phyloP scores from a whole-genome alignment of 2,329 filamentous ascomycete species.

The Beauveria brongniartii region DNA sequence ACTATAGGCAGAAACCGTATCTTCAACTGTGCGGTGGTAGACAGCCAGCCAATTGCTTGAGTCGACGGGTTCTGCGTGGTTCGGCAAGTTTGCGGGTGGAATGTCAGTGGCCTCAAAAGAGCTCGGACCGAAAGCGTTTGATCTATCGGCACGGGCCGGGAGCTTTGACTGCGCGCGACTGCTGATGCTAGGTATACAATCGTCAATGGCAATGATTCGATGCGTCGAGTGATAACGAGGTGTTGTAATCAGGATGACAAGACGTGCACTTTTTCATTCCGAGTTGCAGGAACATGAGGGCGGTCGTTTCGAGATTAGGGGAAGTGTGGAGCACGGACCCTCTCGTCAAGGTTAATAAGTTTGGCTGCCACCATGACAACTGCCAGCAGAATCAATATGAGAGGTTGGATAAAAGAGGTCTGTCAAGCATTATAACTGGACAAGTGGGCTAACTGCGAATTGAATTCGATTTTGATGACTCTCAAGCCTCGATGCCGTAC shows the following conservation, averaged over 20 bases:
- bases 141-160: not conserved
- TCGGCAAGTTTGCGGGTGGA: not conserved
- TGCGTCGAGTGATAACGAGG: not conserved
- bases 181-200: not conserved
- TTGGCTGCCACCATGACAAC: not conserved
- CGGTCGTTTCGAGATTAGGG: not conserved
- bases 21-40: not conserved
- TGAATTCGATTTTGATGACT: not conserved
- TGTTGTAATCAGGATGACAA: not conserved
- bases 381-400: not conserved
- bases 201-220: not conserved
- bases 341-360: not conserved
- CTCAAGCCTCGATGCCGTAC: too few species aligned
- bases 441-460: not conserved
- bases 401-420: not conserved
- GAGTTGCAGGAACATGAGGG: not conserved
- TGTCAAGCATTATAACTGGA: not conserved
- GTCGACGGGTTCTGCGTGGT: not conserved
- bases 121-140: not conserved
- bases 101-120: not conserved
- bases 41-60: not conserved
- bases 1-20: not conserved
- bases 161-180: not conserved
- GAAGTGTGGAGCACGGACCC: conserved; percentile 8
- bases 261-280: not conserved